These are phyloP conservation scores for Melanogaster broomeanus DNA, from an alignment of 768 basidiomycete species.

Conservation along the genomic window DNA sequence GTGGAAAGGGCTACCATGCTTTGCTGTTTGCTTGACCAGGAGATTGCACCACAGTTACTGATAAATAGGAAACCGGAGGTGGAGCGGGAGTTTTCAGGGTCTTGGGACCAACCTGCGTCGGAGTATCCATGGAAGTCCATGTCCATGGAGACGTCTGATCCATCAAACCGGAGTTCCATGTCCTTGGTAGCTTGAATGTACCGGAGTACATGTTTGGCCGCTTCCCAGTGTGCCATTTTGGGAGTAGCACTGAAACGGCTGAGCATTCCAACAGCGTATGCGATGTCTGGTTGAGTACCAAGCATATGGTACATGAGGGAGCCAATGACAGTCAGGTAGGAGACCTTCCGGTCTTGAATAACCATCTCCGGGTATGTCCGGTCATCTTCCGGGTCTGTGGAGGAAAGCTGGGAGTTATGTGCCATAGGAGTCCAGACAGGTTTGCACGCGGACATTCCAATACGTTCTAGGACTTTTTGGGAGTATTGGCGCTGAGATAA, in stretches of 20 bases:
- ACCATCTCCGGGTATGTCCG: not conserved
- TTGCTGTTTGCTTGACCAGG: not conserved
- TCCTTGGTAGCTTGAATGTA: not conserved
- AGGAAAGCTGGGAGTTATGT: too few relatives aligned
- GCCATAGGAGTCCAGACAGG: constrained; percentile 8
- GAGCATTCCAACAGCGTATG: not conserved
- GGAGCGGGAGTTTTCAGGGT: not conserved
- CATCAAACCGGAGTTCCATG: constrained; percentile 2
- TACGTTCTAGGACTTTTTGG: constrained; percentile 10
- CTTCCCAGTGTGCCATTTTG: not conserved
- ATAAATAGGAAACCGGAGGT: not conserved
- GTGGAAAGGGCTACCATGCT: too few relatives aligned
- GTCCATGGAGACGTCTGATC: not conserved
- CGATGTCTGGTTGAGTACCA: not conserved
- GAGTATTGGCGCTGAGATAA: constrained; percentile 27
- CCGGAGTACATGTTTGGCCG: not conserved
- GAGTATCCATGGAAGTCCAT: not conserved
- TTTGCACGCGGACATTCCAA: constrained; percentile 9
- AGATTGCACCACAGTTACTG: not conserved
- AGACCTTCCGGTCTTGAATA: not conserved
- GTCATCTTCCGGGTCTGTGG: too few relatives aligned
- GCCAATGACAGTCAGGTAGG: not conserved
- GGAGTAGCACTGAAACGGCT: not conserved
- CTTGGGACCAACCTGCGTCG: not conserved
- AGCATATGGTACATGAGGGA: constrained; percentile 6